phyloP scores from a whole-genome alignment of 495 filamentous ascomycete genomes.

The Penicillium egyptiacum region DNA sequence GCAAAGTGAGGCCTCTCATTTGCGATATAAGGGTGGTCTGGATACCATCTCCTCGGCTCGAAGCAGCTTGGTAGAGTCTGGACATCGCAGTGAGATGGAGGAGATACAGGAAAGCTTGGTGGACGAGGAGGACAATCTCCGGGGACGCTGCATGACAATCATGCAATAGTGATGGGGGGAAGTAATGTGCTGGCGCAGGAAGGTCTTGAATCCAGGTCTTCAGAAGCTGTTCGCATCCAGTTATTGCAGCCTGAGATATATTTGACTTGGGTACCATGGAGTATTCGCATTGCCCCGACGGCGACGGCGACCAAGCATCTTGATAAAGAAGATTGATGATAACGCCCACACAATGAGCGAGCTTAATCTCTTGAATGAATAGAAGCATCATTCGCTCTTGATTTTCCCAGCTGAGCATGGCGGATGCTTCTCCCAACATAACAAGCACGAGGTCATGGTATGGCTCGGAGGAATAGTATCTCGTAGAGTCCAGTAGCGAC shows the following conservation, averaged over 20 bases:
- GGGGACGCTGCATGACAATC: conserved; percentile 1
- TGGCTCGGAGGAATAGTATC: conserved; percentile 11
- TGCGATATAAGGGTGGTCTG: background rate
- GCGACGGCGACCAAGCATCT: conserved; percentile 4
- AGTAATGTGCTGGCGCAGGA: conserved; percentile 11
- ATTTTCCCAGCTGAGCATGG: conserved; percentile 14
- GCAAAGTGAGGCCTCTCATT: conserved; percentile 4
- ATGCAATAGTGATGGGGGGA: conserved; percentile 3
- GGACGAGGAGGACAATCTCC: conserved; percentile 5
- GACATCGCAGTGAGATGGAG: conserved; percentile 12
- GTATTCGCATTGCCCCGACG: conserved; percentile 4
- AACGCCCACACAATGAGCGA: conserved; percentile 4
- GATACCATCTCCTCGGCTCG: background rate
- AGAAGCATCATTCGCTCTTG: conserved; percentile 14
- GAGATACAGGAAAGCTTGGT: conserved; percentile 11
- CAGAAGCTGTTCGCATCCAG: conserved; percentile 8
- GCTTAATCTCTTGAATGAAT: conserved; percentile 11
- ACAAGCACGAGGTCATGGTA: conserved; percentile 6
- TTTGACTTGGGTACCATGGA: conserved; percentile 3
- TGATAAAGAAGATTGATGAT: conserved; percentile 7
- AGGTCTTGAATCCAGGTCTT: conserved; percentile 12
- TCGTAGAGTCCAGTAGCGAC: conserved; percentile 8
- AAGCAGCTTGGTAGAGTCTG: conserved; percentile 4
- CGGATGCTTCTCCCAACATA: conserved; percentile 7
- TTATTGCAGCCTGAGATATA: background rate